These are phyloP conservation scores for Colletotrichum tropicicola DNA, from an alignment of 2,329 filamentous ascomycete species.

Conservation along the genomic window DNA sequence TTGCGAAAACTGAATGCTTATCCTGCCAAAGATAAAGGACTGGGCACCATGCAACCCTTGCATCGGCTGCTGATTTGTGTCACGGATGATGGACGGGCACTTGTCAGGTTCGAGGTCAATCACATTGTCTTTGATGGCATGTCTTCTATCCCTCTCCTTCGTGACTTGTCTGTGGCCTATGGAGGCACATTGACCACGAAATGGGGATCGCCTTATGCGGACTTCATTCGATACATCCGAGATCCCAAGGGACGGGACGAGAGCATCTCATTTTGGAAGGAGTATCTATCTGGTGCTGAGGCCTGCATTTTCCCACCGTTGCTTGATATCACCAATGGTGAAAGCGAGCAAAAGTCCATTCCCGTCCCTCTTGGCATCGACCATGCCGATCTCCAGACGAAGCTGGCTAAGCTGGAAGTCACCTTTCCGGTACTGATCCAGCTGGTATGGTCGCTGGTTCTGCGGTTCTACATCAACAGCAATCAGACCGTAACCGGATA, in stretches of 20 bases:
- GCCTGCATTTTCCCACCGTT: conserved; percentile 40
- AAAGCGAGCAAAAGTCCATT: background rate
- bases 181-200: conserved; percentile 20
- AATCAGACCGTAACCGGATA: conserved; percentile 63
- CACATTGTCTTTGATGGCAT: conserved; percentile 45
- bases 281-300: conserved; percentile 35
- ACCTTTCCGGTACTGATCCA: conserved; percentile 61
- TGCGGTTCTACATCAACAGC: conserved; percentile 55
- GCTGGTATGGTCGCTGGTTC: conserved; percentile 59
- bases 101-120: conserved; percentile 30
- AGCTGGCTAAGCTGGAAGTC: conserved; percentile 49
- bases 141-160: conserved; percentile 39
- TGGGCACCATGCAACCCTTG: background rate
- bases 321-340: background rate
- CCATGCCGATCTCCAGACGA: conserved; percentile 35
- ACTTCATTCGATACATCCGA: conserved; percentile 33
- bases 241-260: conserved; percentile 31
- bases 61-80: background rate
- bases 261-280: conserved; percentile 36
- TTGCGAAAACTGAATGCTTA: background rate
- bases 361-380: background rate
- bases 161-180: conserved; percentile 39
- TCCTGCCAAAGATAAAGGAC: background rate
- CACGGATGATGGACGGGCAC: background rate
- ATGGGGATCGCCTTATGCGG: conserved; percentile 26